Conservation (phyloP, 257 asterid species). For the Nicotiana paniculata region DNA sequence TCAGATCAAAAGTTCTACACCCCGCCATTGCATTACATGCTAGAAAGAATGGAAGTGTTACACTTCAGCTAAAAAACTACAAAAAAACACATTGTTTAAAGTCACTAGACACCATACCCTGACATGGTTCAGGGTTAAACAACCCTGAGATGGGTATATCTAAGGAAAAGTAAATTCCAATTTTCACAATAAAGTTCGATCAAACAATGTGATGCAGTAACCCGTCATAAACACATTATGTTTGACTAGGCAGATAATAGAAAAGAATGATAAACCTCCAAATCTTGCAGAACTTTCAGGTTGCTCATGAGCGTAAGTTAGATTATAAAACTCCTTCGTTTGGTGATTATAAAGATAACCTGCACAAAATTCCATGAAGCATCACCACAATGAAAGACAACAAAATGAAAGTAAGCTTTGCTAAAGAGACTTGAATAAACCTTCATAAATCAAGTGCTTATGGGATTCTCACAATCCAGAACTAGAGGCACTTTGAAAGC, state of each 20-base stretch:
- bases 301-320: constrained; percentile 91
- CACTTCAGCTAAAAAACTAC: not conserved
- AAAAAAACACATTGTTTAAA: not conserved
- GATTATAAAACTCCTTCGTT: constrained; percentile 91
- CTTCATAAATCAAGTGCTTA: constrained; percentile 1
- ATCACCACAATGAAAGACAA: not conserved
- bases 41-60: not conserved
- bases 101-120: not conserved
- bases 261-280: constrained; percentile 59
- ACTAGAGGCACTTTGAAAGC: not conserved
- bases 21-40: not conserved
- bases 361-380: constrained; percentile 29
- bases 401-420: not conserved
- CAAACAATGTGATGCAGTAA: not conserved
- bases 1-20: not conserved
- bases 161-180: not conserved
- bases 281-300: constrained; percentile 85
- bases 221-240: not conserved
- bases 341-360: constrained; percentile 96
- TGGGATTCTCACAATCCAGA: not conserved
- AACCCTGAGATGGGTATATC: not conserved
- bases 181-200: not conserved
- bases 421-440: constrained; percentile 4
- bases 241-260: not conserved
- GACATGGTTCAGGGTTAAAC: not conserved